phyloP scores from a whole-genome alignment of 306 rosid species.

The Arachis hypogaea region DNA sequence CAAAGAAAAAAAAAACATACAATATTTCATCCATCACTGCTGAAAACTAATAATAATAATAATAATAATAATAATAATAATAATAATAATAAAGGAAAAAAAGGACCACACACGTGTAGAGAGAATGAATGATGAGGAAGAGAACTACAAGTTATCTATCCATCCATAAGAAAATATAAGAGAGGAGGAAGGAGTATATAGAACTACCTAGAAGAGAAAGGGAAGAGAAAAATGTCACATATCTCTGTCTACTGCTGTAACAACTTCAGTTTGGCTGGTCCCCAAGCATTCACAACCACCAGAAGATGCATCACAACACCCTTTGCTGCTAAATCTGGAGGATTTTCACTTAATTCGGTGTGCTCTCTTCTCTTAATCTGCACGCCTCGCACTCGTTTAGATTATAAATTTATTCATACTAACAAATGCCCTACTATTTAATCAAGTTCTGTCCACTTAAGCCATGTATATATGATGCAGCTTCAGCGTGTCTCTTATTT shows the following conservation, averaged over 20 bases:
- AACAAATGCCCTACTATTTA: not conserved
- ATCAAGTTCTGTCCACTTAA: no score
- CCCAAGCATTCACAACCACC: constrained; percentile 5
- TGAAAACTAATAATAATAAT: not conserved
- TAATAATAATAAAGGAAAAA: not conserved
- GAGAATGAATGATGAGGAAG: not conserved
- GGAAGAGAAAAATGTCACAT: not conserved
- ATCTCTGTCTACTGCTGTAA: not conserved
- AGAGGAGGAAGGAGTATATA: not conserved
- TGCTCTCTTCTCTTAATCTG: not conserved
- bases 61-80: no score
- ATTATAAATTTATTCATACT: no score
- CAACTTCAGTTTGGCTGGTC: constrained; percentile 1
- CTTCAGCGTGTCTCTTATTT: not conserved
- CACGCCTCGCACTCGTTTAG: no score
- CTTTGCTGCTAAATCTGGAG: constrained; percentile 59
- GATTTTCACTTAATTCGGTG: constrained; percentile 60
- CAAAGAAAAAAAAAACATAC: no score
- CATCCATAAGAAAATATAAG: no score
- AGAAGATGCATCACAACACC: constrained; percentile 5
- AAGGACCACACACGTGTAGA: not conserved
- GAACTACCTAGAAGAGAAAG: not conserved
- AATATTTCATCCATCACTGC: not conserved
- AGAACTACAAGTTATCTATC: no score
- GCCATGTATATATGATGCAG: not conserved